These are phyloP conservation scores for Pancytospora philotis DNA, from an alignment of 371 early-diverging fungal species.

Conservation along the genomic window DNA sequence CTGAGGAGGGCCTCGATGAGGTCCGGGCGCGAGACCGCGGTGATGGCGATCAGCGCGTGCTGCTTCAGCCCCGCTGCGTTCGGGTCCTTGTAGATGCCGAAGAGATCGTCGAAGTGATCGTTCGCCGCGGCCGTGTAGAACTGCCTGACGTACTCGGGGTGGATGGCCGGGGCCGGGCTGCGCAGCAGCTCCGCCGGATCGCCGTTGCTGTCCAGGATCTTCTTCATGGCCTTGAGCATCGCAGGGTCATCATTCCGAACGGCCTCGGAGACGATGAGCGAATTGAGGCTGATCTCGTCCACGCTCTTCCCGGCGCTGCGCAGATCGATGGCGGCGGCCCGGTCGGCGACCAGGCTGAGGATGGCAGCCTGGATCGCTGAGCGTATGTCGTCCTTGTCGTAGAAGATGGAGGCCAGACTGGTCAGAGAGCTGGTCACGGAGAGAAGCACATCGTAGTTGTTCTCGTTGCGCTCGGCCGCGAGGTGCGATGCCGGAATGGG, in stretches of 20 bases:
- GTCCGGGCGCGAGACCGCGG: neutral
- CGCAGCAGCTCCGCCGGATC: neutral
- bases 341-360: neutral
- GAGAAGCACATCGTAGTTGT: constrained; percentile 8
- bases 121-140: neutral
- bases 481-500: neutral
- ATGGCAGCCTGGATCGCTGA: neutral
- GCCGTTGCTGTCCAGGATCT: too few relatives aligned
- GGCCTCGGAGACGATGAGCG: neutral
- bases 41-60: constrained; percentile 8
- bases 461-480: neutral
- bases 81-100: constrained; percentile 3
- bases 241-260: neutral
- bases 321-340: constrained; percentile 2
- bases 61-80: constrained; percentile 9
- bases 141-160: constrained; percentile 1
- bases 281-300: neutral
- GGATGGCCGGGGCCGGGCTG: neutral
- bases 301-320: neutral
- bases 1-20: neutral
- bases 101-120: constrained; percentile 9
- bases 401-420: neutral
- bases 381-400: neutral
- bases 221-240: too few relatives aligned
- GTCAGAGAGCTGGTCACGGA: neutral